Evolutionary conservation across 2,329 filamentous ascomycete species (phyloP).

Genomic region (Diaporthe ampelina): DNA sequence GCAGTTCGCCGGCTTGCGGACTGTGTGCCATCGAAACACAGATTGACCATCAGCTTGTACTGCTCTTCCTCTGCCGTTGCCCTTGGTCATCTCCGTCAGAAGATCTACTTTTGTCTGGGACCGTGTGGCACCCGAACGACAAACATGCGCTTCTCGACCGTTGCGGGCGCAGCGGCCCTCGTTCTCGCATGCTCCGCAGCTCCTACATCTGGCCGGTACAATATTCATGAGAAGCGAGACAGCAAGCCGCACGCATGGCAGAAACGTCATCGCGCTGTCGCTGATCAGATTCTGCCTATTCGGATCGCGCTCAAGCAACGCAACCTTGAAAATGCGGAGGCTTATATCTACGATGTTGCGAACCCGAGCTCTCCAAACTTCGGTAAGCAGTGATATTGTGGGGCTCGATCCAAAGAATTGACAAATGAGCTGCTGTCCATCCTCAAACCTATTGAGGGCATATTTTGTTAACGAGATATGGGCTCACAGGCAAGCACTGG

Average conservation of each 20-base stretch:
- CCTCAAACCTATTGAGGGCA: conserved; percentile 39
- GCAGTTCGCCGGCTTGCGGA: too few relatives aligned
- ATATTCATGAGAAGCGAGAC: conserved; percentile 39
- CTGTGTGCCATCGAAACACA: too few relatives aligned
- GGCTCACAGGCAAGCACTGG: conserved; percentile 53
- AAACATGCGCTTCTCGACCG: conserved; percentile 32
- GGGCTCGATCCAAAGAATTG: neutral
- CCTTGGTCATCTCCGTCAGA: too few relatives aligned
- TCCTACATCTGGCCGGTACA: conserved; percentile 32
- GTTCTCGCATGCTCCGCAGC: conserved; percentile 24
- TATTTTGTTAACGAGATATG: conserved; percentile 50
- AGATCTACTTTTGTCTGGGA: too few relatives aligned
- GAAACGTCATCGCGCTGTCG: conserved; percentile 27
- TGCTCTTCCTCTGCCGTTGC: neutral
- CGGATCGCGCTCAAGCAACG: conserved; percentile 38
- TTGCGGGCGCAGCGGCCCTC: conserved; percentile 30
- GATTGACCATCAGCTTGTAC: too few relatives aligned
- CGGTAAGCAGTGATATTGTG: neutral
- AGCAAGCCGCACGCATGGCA: conserved; percentile 36
- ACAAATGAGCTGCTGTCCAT: neutral
- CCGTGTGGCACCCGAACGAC: too few relatives aligned
- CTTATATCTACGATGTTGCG: conserved; percentile 36
- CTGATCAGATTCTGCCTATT: conserved; percentile 38
- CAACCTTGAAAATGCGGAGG: conserved; percentile 35
- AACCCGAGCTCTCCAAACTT: conserved; percentile 39